phyloP scores from a whole-genome alignment of 345 rosid species.

The Erodium maritimum region DNA sequence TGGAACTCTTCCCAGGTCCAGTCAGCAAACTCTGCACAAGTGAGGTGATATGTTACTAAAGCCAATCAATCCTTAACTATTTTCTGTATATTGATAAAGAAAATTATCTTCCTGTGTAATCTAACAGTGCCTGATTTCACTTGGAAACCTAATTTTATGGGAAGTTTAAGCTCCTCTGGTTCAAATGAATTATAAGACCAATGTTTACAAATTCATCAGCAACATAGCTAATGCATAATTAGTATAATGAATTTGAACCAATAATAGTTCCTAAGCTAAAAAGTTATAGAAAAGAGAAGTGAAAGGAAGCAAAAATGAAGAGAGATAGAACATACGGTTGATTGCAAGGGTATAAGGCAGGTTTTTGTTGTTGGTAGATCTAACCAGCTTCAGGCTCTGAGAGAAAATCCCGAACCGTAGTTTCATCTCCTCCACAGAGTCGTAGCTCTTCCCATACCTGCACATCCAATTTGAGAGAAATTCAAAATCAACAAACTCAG shows the following conservation, averaged over 20 bases:
- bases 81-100: too few species aligned
- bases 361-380: conserved; percentile 59
- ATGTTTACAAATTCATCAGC: background rate
- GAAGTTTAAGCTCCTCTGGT: background rate
- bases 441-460: conserved; percentile 67
- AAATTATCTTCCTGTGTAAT: background rate
- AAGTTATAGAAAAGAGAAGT: background rate
- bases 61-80: too few species aligned
- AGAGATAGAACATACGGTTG: conserved; percentile 38
- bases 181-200: background rate
- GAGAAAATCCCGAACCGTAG: conserved; percentile 61
- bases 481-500: background rate
- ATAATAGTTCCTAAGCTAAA: background rate
- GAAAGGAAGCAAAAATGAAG: background rate
- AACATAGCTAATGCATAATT: background rate
- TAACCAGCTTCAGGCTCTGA: conserved; percentile 58
- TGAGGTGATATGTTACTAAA: too few species aligned
- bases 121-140: background rate
- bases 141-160: too few species aligned
- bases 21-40: conserved; percentile 68
- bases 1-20: conserved; percentile 91
- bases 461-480: background rate
- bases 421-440: conserved; percentile 58
- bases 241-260: background rate
- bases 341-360: conserved; percentile 58